Evolutionary conservation across 2,329 filamentous ascomycete genomes (phyloP), one percentile per base, ranked within the genome.

Genomic region (Chaetomium olivaceum): DNA sequence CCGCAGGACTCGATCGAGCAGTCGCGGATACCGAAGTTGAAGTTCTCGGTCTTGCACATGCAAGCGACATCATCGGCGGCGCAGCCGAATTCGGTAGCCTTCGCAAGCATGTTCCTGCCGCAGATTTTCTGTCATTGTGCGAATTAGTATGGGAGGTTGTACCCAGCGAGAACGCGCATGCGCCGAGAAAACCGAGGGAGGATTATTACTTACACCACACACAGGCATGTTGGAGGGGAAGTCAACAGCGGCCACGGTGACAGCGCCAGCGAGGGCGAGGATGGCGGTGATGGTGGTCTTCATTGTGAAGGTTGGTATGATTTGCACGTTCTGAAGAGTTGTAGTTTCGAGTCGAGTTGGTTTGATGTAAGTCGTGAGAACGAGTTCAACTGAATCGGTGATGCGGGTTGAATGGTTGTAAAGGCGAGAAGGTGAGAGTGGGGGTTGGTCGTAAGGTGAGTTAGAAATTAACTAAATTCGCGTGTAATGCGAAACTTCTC

Each of bases 1-100:
- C 52, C 63, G 77, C 82, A 85, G 54, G 77, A 75, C 74, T 80
- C 75, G 68, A 71, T 69, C 21, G 82, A 79, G 76, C 83, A 85
- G 77, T 85, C 83, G 65, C 79, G 81, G 66, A 85, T 74, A 61
- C 83, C 83, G 69, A 79, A 83, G 64, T 76, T 71, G 74, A 83
- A 85, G 77, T 83, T 71, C 54, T 68, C 50, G 68, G 82, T 80
- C 64, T 72, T 71, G 78, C 83, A 85, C 16, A 85, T 77, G 75
- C 83, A 85, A 58, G 71, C 70, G 51, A 77, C 43, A 67, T 83
- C 81, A 50, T 72, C 73, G 62, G 71, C 66, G 3, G 50, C 56
- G 76, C 85, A 87, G 66, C 80, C 79, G 43, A 87, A 80, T 61
- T 79, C 73, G 39, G 69, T 36, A 56, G 78, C 78, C 76, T 82